Conservation (phyloP, 1,284 basidiomycete genomes). For the Cutaneotrichosporon sp. region DNA sequence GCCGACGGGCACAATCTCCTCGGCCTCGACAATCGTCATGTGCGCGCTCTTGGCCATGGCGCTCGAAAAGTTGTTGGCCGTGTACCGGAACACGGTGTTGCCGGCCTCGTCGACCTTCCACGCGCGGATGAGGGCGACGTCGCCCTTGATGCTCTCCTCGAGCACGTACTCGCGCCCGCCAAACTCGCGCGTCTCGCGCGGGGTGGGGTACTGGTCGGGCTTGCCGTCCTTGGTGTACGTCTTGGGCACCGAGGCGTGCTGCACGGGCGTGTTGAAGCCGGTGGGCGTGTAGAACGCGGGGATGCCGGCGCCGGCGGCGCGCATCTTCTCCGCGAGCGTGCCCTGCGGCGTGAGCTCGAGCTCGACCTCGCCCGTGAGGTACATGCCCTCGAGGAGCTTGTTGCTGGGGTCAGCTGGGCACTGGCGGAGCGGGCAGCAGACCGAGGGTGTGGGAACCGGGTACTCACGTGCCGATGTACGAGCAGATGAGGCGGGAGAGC, state of each 20-base stretch:
- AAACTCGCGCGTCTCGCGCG: conserved; percentile 76
- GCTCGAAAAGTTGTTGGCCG: conserved; percentile 83
- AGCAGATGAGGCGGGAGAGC: conserved; percentile 79
- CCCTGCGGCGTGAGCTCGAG: conserved; percentile 88
- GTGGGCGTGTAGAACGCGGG: conserved; percentile 96
- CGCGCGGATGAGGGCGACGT: conserved; percentile 85
- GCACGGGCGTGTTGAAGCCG: conserved; percentile 60
- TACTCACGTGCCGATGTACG: conserved; percentile 68
- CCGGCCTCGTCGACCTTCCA: conserved; percentile 94
- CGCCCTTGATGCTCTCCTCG: conserved; percentile 82
- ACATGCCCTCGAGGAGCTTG: conserved; percentile 60
- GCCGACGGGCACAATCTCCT: conserved; percentile 86
- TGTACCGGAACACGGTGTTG: conserved; percentile 82
- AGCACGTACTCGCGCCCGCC: conserved; percentile 81
- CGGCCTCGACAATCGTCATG: conserved; percentile 83
- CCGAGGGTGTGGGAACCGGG: too few relatives aligned
- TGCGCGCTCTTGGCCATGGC: conserved; percentile 88
- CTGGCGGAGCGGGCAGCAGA: too few relatives aligned
- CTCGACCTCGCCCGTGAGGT: conserved; percentile 79
- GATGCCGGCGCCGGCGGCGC: conserved; percentile 90
- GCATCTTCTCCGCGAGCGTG: conserved; percentile 85
- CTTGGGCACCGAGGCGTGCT: conserved; percentile 19
- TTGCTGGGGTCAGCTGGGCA: conserved; percentile 33
- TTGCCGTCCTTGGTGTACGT: conserved; percentile 68
- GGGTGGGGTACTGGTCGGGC: conserved; percentile 67